phyloP scores from a whole-genome alignment of 2,329 filamentous ascomycete species.

The Aspergillus japonicus region DNA sequence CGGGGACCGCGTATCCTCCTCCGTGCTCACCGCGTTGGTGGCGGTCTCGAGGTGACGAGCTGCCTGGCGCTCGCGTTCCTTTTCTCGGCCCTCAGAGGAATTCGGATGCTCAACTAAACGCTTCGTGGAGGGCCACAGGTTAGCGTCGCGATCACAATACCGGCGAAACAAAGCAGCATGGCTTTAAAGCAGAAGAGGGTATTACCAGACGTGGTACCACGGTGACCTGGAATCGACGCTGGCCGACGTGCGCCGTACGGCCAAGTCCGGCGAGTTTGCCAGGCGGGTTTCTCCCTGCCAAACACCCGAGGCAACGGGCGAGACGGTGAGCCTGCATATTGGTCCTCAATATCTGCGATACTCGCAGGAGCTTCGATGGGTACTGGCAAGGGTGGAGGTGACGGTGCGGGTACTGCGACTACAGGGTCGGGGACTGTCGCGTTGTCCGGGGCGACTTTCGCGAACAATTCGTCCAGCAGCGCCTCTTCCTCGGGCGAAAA shows the following conservation, averaged over 20 bases:
- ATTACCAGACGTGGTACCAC: constrained; percentile 34
- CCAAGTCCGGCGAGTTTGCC: constrained; percentile 17
- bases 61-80: constrained; percentile 31
- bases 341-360: constrained; percentile 46
- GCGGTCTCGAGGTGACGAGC: constrained; percentile 29
- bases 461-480: constrained; percentile 52
- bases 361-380: constrained; percentile 17
- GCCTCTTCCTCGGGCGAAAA: constrained; percentile 58
- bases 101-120: constrained; percentile 57
- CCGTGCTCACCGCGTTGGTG: constrained; percentile 18
- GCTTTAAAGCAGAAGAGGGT: constrained; percentile 40
- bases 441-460: constrained; percentile 41
- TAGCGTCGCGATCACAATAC: constrained; percentile 44
- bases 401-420: constrained; percentile 19
- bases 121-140: constrained; percentile 57
- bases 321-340: constrained; percentile 38
- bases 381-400: constrained; percentile 17
- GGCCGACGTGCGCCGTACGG: constrained; percentile 23
- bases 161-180: constrained; percentile 26
- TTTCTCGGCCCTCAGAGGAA: constrained; percentile 37
- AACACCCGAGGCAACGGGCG: constrained; percentile 43
- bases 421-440: constrained; percentile 22
- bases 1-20: constrained; percentile 57
- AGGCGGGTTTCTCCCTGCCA: constrained; percentile 38
- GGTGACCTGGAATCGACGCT: constrained; percentile 27